A percentile compares a stretch with the other conserved stretches of the same genome.
These are phyloP conservation scores for Hygrocybe punicea DNA, from an alignment of 768 basidiomycete species.

Conservation along the genomic window DNA sequence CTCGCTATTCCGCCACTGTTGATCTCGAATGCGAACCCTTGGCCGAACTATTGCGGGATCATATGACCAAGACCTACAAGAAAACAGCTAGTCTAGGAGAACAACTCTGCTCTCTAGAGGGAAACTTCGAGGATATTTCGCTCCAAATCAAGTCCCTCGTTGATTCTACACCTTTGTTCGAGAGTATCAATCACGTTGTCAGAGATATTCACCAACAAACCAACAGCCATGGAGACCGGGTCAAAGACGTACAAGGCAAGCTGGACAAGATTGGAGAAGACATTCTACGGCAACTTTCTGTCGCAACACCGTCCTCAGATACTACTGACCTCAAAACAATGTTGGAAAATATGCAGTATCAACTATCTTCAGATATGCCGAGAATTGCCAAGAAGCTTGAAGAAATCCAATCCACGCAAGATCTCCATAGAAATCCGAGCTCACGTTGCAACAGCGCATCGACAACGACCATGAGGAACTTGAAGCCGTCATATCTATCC, in stretches of 20 bases:
- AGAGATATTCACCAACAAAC: background rate
- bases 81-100: constrained; percentile 5
- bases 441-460: background rate
- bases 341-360: background rate
- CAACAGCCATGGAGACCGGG: background rate
- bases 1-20: background rate
- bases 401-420: constrained; percentile 28
- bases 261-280: background rate
- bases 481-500: background rate
- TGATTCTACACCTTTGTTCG: background rate
- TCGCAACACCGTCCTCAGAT: background rate
- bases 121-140: constrained; percentile 13
- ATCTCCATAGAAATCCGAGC: background rate
- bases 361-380: constrained; percentile 26
- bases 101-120: constrained; percentile 13
- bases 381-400: constrained; percentile 33
- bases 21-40: background rate
- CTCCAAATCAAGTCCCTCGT: constrained; percentile 7
- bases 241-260: background rate
- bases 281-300: background rate
- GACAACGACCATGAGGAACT: constrained; percentile 10
- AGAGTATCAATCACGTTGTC: background rate
- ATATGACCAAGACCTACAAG: background rate
- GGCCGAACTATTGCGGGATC: constrained; percentile 10
- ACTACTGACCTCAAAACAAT: background rate